phyloP scores from a whole-genome alignment of 208 protist genomes.

The Entamoeba moshkovskii region DNA sequence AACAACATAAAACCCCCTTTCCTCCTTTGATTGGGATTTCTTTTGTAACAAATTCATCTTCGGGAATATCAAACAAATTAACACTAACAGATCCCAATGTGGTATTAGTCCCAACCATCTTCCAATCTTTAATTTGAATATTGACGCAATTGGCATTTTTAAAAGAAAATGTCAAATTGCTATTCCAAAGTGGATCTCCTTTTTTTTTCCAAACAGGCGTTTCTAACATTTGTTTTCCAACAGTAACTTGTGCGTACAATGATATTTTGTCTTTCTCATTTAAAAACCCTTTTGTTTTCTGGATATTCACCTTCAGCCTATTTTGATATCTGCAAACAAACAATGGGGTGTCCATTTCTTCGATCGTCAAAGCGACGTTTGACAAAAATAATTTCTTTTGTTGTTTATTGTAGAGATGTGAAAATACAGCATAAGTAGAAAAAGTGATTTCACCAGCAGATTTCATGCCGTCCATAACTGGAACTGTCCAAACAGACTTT shows the following conservation, averaged over 20 bases:
- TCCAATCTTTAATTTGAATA: not conserved
- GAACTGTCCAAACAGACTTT: not conserved
- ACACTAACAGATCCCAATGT: not conserved
- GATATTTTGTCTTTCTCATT: not conserved
- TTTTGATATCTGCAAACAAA: not conserved
- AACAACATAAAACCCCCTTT: not conserved
- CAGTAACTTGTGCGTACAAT: not conserved
- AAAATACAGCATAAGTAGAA: not conserved
- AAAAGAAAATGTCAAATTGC: not conserved
- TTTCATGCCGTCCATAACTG: not conserved
- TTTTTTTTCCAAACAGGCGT: not conserved
- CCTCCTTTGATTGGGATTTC: not conserved
- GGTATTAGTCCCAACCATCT: not conserved
- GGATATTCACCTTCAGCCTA: not conserved
- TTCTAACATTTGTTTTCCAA: not conserved
- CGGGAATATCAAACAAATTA: not conserved
- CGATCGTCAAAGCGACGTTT: not conserved
- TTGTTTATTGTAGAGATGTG: not conserved
- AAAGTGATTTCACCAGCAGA: not conserved
- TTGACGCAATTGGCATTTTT: not conserved
- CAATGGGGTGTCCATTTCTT: not conserved
- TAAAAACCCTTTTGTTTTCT: not conserved
- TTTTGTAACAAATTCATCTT: not conserved
- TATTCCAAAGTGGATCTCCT: not conserved
- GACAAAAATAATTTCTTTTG: not conserved